Base-by-base conservation (phyloP, 495 filamentous ascomycete genomes). In the Hypoxylon intermedium region DNA sequence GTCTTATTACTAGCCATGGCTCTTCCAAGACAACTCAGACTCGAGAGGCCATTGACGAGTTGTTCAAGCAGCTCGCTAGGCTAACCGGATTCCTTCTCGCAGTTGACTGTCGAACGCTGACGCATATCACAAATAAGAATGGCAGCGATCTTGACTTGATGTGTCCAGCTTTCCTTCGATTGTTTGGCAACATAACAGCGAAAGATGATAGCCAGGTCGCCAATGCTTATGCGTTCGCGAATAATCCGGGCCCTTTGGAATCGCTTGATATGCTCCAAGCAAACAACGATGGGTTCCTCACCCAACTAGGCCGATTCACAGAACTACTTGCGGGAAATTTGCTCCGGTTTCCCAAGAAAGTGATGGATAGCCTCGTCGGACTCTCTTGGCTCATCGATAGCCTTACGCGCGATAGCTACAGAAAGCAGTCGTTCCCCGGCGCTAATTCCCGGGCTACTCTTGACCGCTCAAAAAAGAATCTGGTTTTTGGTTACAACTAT, bases 351-450 rank as follows among this genome's bases (percentile, higher is more conserved):
- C 79, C 81, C 3, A 76, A 70, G 55, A 57, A 58, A 45, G 52
- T 79, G 15, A 71, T 75, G 33, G 80, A 82, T 15, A 67, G 70
- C 21, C 56, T 84, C 11, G 71, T 58, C 3, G 67, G 71, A 11
- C 46, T 76, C n/a, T 72, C 71, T 51, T 59, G 60, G 30, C 56
- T 80, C 5, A 56, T 68, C 13, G 49, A 66, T 5, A 63, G 67
- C 21, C 58, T 78, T 15, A 33, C 76, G 21, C 53, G 54, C 23
- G 70, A 74, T 12, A 70, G 65, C 46, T 49, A 44, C 11, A 62
- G 60, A 18, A 72, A 59, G 53, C 16, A 43, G 3, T 18, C 49
- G 3, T 57, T 63, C 11, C 41, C 66, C 23, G 41, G 42, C 5
- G 44, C 34, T 23, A 21, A 31, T 37, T 15, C 62, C 16, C 28